Conservation (phyloP, 805 yeast species). For the Candida ascalaphidarum region DNA sequence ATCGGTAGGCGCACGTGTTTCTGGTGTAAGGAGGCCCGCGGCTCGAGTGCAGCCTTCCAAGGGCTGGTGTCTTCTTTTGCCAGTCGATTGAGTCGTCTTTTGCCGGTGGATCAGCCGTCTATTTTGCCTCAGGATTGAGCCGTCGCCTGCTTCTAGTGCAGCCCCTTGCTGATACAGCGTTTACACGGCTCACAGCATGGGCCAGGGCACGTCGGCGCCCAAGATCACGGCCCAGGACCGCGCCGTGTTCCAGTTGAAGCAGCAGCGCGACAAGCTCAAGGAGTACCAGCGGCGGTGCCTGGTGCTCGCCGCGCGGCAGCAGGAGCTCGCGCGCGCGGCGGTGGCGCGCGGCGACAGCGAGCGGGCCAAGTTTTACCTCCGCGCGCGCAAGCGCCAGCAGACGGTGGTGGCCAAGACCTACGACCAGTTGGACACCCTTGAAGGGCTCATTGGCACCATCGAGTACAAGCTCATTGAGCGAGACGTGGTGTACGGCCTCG, state of each 20-base stretch:
- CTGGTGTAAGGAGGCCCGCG: too few relatives aligned
- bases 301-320: conserved; percentile 53
- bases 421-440: conserved; percentile 71
- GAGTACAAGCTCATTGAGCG: conserved; percentile 87
- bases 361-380: conserved; percentile 60
- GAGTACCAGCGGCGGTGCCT: conserved; percentile 60
- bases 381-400: conserved; percentile 77
- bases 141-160: too few relatives aligned
- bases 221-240: conserved; percentile 77
- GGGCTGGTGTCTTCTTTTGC: too few relatives aligned
- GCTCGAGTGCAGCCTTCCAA: too few relatives aligned
- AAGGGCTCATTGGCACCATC: conserved; percentile 66
- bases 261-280: conserved; percentile 78
- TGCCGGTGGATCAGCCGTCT: too few relatives aligned
- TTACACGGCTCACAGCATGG: too few relatives aligned
- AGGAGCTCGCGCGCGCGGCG: conserved; percentile 48
- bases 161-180: too few relatives aligned
- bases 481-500: conserved; percentile 73
- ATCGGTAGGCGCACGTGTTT: too few relatives aligned
- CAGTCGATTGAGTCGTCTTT: too few relatives aligned
- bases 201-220: conserved; percentile 39
- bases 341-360: conserved; percentile 44
- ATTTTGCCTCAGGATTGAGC: too few relatives aligned
- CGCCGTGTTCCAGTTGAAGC: conserved; percentile 79
- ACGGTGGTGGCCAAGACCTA: conserved; percentile 61